Base-by-base conservation (phyloP, 129 eudicot species). In the Apium graveolens region DNA sequence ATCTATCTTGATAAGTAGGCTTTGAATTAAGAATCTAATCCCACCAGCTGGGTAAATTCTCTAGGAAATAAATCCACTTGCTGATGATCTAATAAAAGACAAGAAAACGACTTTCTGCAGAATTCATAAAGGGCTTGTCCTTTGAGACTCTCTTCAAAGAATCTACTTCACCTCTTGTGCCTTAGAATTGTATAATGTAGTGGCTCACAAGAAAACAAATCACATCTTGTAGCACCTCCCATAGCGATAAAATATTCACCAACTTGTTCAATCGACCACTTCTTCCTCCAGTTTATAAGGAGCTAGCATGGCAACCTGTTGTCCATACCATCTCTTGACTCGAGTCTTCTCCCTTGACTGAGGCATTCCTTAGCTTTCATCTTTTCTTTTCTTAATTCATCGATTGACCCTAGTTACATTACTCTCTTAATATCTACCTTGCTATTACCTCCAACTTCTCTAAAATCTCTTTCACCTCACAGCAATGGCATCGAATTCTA, bases 1-100 rank as follows among this genome's bases (percentile, higher is more conserved):
- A 79, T 79, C 70, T 85, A 85, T 85, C 87, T 86, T 78, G 86
- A 83, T 84, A 80, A 78, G 83, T 85, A 70, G 83, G 85, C 80
- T 75, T 74, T 70, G 85, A 74, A 82, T 38, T 76, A 26, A 83
- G 92, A 84, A 87, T 85, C 91, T 80, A 86, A 88, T 83, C 81
- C 89, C 91, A 84, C 79, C 79, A 83, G 85, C 87, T 81, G 83
- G 84, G 83, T 84, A 82, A 83, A 76, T 80, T 84, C 82, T 80
- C 79, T 73, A 75, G 73, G 55, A 73, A 83, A 78, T 80, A 37
- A 20, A 72, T 43, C 93, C 86, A 88, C 93, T 83, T 85, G 96
- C 76, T 88, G 79, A 84, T 90, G 87, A 83, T 41, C 80, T 42
- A 71, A 42, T 74, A 76, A 75, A 88, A 82, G 81, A 82, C 89